These are phyloP conservation scores for Mixia osmundae DNA, from an alignment of 1,284 basidiomycete species.

Conservation along the genomic window DNA sequence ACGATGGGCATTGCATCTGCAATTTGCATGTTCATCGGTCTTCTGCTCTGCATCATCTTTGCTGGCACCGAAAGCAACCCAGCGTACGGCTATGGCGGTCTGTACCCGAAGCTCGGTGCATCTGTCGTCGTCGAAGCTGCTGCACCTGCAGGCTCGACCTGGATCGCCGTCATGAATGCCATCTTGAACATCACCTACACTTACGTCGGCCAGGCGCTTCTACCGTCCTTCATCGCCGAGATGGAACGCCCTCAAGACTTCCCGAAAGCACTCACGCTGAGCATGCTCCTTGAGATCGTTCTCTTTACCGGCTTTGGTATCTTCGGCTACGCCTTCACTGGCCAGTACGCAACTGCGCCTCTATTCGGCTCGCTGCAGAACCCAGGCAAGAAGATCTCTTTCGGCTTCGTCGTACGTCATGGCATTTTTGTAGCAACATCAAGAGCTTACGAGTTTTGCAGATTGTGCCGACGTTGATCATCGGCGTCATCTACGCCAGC, in stretches of 20 bases:
- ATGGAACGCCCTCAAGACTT: constrained; percentile 21
- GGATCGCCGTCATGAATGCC: constrained; percentile 19
- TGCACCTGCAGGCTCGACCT: constrained; percentile 12
- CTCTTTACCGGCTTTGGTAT: constrained; percentile 14
- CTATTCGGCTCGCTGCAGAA: constrained; percentile 10
- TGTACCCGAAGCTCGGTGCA: constrained; percentile 4
- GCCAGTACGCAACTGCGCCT: constrained; percentile 15
- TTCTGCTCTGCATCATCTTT: constrained; percentile 32
- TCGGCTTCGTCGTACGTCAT: constrained; percentile 15
- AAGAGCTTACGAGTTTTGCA: background rate
- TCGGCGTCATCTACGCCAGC: constrained; percentile 20
- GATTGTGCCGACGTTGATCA: constrained; percentile 20
- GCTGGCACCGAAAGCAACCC: constrained; percentile 31
- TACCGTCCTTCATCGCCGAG: constrained; percentile 21
- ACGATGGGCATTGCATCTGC: constrained; percentile 26
- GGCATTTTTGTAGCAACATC: background rate
- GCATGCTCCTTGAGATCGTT: constrained; percentile 17
- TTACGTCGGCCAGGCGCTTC: constrained; percentile 17
- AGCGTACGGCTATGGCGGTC: constrained; percentile 5
- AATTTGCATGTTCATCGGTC: constrained; percentile 34
- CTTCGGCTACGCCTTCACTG: constrained; percentile 19
- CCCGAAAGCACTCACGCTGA: constrained; percentile 20
- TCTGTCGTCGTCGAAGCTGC: background rate
- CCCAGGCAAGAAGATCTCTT: constrained; percentile 13
- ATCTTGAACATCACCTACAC: constrained; percentile 19